Conservation (phyloP, 495 filamentous ascomycete genomes). For the Aspergillus bertholletiae region DNA sequence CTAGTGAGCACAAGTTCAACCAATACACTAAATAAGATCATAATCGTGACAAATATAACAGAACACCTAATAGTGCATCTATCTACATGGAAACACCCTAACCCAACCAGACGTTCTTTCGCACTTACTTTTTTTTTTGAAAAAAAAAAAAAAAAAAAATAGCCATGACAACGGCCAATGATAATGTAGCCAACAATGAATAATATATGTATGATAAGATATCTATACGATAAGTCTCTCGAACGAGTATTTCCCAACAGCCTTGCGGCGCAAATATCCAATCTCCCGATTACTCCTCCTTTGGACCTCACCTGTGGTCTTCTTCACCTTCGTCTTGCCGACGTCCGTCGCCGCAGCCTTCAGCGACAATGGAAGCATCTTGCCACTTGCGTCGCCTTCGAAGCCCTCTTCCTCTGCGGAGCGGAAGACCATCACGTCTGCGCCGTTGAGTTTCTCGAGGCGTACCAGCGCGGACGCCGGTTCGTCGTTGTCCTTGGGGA, state of each 20-base stretch:
- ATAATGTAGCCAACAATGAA: neutral
- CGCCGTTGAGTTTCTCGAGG: conserved; percentile 42
- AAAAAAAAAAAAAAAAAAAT: too few species aligned
- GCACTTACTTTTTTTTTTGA: too few species aligned
- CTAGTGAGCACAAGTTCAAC: too few species aligned
- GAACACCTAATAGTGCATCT: too few species aligned
- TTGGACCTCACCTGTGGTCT: conserved; percentile 53
- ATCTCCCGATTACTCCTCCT: conserved; percentile 64
- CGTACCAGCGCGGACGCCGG: conserved; percentile 23
- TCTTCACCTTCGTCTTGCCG: conserved; percentile 41
- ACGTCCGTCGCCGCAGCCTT: conserved; percentile 62
- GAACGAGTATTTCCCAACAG: conserved; percentile 71
- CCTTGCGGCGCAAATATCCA: conserved; percentile 67
- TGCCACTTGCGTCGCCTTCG: conserved; percentile 34
- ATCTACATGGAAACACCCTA: too few species aligned
- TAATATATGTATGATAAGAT: too few species aligned
- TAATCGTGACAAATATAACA: too few species aligned
- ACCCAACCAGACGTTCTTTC: too few species aligned
- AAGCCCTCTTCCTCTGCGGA: conserved; percentile 32
- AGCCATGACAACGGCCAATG: too few species aligned
- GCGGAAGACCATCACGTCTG: conserved; percentile 37
- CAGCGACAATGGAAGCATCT: conserved; percentile 64
- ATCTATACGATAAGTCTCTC: conserved; percentile 62
- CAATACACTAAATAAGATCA: too few species aligned
- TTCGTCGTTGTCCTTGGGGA: neutral